Conservation (phyloP, 805 yeast species). For the Wickerhamiella bombiphila region DNA sequence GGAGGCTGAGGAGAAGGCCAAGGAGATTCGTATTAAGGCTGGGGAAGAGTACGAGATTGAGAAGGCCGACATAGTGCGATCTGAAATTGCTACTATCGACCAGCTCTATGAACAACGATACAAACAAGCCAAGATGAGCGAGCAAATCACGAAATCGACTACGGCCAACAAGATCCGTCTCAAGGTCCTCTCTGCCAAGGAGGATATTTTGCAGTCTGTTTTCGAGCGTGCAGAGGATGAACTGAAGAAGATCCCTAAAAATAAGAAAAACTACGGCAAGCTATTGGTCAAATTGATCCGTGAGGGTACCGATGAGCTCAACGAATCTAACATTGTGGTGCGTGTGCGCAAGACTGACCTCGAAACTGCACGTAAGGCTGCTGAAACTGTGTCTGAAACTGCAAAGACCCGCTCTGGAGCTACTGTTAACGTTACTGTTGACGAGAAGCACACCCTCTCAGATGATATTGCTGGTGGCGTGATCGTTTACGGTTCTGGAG, state of each 20-base stretch:
- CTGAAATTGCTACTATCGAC: slow-evolving; percentile 83
- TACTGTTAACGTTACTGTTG: slow-evolving; percentile 41
- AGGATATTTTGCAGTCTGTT: slow-evolving; percentile 58
- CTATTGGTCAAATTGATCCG: slow-evolving; percentile 65
- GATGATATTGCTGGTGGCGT: slow-evolving; percentile 75
- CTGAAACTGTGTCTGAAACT: slow-evolving; percentile 43
- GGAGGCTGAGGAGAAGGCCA: slow-evolving; percentile 98
- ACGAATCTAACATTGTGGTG: slow-evolving; percentile 52
- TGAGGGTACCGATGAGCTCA: slow-evolving; percentile 49
- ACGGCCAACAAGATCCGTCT: slow-evolving; percentile 91
- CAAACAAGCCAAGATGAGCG: slow-evolving; percentile 83
- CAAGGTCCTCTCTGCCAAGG: slow-evolving; percentile 75
- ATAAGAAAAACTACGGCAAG: slow-evolving; percentile 46
- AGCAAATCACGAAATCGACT: slow-evolving; percentile 90
- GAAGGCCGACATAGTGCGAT: slow-evolving; percentile 85
- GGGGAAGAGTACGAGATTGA: slow-evolving; percentile 98
- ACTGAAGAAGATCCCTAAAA: slow-evolving; percentile 41
- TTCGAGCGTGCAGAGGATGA: slow-evolving; percentile 54
- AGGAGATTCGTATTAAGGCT: slow-evolving; percentile 87
- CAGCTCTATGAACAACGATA: slow-evolving; percentile 60
- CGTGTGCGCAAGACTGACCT: slow-evolving; percentile 56
- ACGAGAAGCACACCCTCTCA: slow-evolving; percentile 41
- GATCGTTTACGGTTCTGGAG: slow-evolving; percentile 49
- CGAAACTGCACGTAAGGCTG: slow-evolving; percentile 43
- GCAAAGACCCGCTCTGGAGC: slow-evolving; percentile 55